Base-by-base conservation (phyloP, 345 rosid species). In the Aethionema arabicum region DNA sequence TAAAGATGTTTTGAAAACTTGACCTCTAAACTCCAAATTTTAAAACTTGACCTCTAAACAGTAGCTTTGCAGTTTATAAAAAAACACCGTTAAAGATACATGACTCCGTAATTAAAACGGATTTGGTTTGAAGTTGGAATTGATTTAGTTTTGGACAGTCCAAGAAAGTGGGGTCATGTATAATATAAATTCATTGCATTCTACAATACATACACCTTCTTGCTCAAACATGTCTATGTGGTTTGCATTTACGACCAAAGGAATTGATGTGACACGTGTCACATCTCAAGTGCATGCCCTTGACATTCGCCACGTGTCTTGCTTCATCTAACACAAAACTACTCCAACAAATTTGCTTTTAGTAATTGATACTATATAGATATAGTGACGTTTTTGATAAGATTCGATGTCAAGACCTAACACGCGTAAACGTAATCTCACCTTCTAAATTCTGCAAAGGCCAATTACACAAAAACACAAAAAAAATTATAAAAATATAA, bases 91-190 rank as follows among this genome's bases (percentile, higher is more conserved):
- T 21, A 21, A 21, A 21, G 27, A 21, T 2, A 21, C 27, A 21
- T 21, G 27, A 21, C 27, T 21, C 27, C 27, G 27, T 21, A 59
- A 27, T 9, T 3, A 29, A 15, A 42, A 3, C 11, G 13, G 41
- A 36, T 38, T 54, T 61, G 50, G 56, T 61, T 54, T 53, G 3
- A 53, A 61, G 41, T 60, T 69, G 67, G 36, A n/a, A 61, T 53
- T 61, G 56, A 61, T 61, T 52, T 52, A 35, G 0, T 52, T 27
- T n/a, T 6, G 42, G 36, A 46, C 37, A 32, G 11, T 30, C 55
- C 51, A 61, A 46, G 39, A 9, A 62, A 39, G 57, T 69, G 67
- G 73, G 73, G 73, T 61, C 73, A 29, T 52, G 10, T 35, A 29
- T 27, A 42, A 60, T 59, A 5, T 7, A 51, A 15, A 37, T 69